These are phyloP conservation scores for Ettlia oleoabundans DNA, from an alignment of 139 green algal species.

Conservation along the genomic window DNA sequence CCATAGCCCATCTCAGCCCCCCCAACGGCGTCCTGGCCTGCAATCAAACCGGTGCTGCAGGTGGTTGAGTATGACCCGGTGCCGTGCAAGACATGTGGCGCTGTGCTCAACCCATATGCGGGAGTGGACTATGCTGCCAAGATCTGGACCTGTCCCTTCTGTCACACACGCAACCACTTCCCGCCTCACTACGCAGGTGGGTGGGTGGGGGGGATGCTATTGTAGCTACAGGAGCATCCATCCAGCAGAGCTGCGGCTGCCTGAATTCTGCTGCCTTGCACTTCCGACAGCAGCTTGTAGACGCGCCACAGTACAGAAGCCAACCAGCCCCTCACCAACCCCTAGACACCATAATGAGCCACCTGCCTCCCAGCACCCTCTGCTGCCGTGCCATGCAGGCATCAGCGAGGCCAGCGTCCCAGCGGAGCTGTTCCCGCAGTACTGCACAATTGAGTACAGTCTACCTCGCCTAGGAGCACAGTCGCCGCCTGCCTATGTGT, in stretches of 20 bases:
- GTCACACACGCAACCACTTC: constrained; percentile 96
- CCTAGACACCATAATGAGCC: not conserved
- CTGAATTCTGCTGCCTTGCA: too few species aligned
- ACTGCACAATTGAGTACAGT: constrained; percentile 97
- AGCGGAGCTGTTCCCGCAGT: constrained; percentile 96
- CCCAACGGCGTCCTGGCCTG: not conserved
- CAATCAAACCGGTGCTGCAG: constrained; percentile 51
- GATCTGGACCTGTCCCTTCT: constrained; percentile 98
- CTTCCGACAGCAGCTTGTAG: too few species aligned
- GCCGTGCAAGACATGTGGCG: constrained; percentile 91
- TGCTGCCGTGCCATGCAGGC: constrained; percentile 88
- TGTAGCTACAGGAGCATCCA: too few species aligned
- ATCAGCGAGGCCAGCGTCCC: constrained; percentile 83
- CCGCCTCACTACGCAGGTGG: constrained; percentile 87
- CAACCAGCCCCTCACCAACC: not conserved
- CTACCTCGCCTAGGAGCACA: constrained; percentile 60
- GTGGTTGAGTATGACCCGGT: constrained; percentile 95
- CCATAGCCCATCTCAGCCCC: too few species aligned
- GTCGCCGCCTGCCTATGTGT: constrained; percentile 90
- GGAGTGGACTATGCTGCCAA: constrained; percentile 90
- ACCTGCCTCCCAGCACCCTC: constrained; percentile 65
- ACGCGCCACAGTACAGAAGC: not conserved
- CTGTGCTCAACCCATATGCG: constrained; percentile 94
- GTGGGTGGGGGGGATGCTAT: too few species aligned
- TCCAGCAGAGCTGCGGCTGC: too few species aligned